phyloP scores from a whole-genome alignment of 495 filamentous ascomycete species.

The Lindgomyces ingoldianus region DNA sequence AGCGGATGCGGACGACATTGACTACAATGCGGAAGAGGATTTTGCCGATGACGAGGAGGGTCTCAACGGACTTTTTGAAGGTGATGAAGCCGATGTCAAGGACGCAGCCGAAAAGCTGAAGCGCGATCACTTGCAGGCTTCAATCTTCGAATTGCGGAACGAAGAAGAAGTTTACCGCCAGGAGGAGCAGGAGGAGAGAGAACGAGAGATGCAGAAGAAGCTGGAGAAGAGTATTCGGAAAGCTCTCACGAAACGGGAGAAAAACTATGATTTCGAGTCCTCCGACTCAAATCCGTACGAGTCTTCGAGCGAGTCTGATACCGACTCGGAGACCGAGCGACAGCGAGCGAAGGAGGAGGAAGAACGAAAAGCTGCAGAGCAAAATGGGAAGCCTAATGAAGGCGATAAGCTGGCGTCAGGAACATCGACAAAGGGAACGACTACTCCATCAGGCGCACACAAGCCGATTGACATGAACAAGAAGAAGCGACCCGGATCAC shows the following conservation, averaged over 20 bases:
- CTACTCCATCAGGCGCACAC: conserved; percentile 68
- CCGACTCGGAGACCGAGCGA: conserved; percentile 36
- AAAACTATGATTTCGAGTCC: conserved; percentile 75
- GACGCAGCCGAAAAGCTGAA: conserved; percentile 83
- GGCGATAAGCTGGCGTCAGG: conserved; percentile 42
- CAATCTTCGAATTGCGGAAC: conserved; percentile 71
- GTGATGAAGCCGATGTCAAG: conserved; percentile 81
- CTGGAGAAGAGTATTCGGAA: conserved; percentile 71
- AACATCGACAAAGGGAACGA: conserved; percentile 64
- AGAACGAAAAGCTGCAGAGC: conserved; percentile 69
- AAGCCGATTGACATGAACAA: conserved; percentile 46
- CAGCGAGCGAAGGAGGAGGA: conserved; percentile 61
- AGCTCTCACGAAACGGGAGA: conserved; percentile 77
- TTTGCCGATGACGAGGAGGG: conserved; percentile 87
- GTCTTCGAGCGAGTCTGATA: conserved; percentile 36
- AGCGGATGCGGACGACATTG: conserved; percentile 55
- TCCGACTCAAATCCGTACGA: conserved; percentile 76
- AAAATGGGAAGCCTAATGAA: conserved; percentile 50
- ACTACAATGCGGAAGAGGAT: conserved; percentile 46
- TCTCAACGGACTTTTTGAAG: conserved; percentile 68
- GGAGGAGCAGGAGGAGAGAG: conserved; percentile 79
- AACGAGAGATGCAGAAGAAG: conserved; percentile 67
- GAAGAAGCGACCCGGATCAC: conserved; percentile 85
- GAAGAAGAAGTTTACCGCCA: conserved; percentile 60
- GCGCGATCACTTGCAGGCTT: conserved; percentile 82